Evolutionary conservation across 1,284 basidiomycete species (phyloP), one percentile per base, ranked within the genome.

Genomic region (Polyporus tsugae): DNA sequence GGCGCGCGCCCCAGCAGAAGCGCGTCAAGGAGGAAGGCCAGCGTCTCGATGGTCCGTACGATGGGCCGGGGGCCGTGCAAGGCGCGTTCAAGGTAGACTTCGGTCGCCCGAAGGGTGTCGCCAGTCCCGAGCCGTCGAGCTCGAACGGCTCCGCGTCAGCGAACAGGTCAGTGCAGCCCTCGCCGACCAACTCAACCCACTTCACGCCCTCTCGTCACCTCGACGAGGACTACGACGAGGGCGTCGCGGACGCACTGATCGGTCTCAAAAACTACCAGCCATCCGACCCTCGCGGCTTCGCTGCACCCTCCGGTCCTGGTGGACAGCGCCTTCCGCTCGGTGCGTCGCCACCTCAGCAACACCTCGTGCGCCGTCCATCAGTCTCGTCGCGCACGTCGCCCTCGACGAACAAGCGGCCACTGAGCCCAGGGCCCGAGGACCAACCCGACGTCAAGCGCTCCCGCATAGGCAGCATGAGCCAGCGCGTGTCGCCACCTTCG

Each of bases 221-320:
- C 19, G 93, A 95, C 73, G 94, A 95, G 71, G 91, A 95, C 74
- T 95, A 95, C 70, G 93, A 95, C 70, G 93, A 93, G 75, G 89
- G 88, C 64, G 89, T 90, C 44, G 89, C 89, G 4, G 92, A 92
- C 72, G 85, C 90, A 0, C 80, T 95, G 46, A 90, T 95, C 76
- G 87, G 84, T 13, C 82, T 92, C 25, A 82, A 86, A 49, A 77
- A 81, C 72, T 82, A 80, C 71, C 73, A 80, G 36, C 71, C 76
- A 4, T 66, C 70, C 13, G 75, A 77, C 44, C 72, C 75, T 6
- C 76, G 76, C 38, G 73, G 65, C 44, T 76, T 75, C 69, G 70
- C 68, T 42, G 69, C 68, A 9, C 74, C 75, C 25, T 55, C 49
- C 52, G 71, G 64, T 3, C 73, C 75, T 29, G 71, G 70, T 39